Percentiles rank a stretch among this genome's conserved stretches.
Evolutionary conservation across 306 rosid species (phyloP).

Genomic region (Styphnolobium japonicum): DNA sequence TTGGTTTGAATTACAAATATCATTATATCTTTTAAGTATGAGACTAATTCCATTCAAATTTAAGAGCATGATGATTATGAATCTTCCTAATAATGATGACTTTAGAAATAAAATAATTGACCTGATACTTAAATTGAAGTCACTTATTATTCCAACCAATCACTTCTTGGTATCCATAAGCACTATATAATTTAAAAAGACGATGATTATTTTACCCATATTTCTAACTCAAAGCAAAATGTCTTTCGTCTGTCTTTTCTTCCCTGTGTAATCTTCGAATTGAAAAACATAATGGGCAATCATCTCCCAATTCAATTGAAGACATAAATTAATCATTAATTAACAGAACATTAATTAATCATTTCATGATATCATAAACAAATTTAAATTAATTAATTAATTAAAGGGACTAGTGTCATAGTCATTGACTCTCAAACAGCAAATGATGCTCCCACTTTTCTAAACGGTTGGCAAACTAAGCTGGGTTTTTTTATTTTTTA

Average conservation of each 20-base stretch:
- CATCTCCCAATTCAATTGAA: not conserved
- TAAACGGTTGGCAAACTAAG: constrained; percentile 52
- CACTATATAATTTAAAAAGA: not conserved
- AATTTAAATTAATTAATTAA: constrained; percentile 5
- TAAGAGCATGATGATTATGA: no score
- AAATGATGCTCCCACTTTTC: constrained; percentile 21
- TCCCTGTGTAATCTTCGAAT: not conserved
- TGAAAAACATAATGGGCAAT: constrained; percentile 19
- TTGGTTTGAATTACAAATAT: no score
- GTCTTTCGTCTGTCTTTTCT: not conserved
- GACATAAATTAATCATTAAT: constrained; percentile 14
- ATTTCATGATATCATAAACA: not conserved
- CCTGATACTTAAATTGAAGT: no score
- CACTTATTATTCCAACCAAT: no score
- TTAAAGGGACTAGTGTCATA: constrained; percentile 1
- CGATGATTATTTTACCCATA: not conserved
- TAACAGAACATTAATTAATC: not conserved
- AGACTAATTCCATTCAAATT: no score
- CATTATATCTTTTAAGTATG: no score
- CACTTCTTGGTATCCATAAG: no score
- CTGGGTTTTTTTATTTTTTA: no score
- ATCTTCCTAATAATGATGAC: no score
- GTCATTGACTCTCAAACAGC: constrained; percentile 35
- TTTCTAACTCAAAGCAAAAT: not conserved
- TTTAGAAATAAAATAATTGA: no score